Evolutionary conservation across 2,329 filamentous ascomycete genomes (phyloP), one percentile per base, ranked within the genome.

Genomic region (Fusarium marasasianum): DNA sequence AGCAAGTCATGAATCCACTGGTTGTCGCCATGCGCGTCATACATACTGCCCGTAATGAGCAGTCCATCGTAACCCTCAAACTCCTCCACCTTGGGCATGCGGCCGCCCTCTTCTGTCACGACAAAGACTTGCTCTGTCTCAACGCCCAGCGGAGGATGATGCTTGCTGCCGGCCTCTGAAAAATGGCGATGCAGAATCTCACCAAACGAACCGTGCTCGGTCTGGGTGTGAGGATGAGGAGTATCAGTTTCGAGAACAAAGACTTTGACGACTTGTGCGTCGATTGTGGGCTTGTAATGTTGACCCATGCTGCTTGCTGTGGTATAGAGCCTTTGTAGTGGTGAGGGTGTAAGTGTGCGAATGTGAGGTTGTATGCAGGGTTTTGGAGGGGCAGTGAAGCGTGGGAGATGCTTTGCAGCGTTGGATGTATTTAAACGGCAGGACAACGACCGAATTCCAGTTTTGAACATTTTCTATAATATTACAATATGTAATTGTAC

Each of bases 1-100:
- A 95, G 88, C 4, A 95, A 85, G 63, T 91, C 91, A 50, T 92
- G 77, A 59, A 95, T 94, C 94, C 94, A 96, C 0, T 90, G 88
- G 43, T 90, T 85, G 65, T 92, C 85, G 47, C 92, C 92, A 77
- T 92, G 94, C 0, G 93, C 90, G 78, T 93, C 92, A 79, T 90
- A 87, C 82, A 88, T 90, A 88, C 84, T 86, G 6, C 94, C 94
- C 3, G 91, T 93, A 58, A 96, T 87, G 41, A 96, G 82, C n/a
- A 96, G 83, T 2, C 91, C 93, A 83, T 96, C 92, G 35, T 94
- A 86, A 18, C 89, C 84, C 2, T 92, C 88, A 43, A 90, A 86
- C 11, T 89, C 87, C 4, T 84, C 81, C 7, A 81, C 79, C 8
- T 80, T 81, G 1, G 87, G 87, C 24, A 89, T 84, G 15, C 82